Evolutionary conservation across 1,284 basidiomycete genomes (phyloP), one percentile per base, ranked within the genome.

Genomic region (Retiboletus flavoniger): DNA sequence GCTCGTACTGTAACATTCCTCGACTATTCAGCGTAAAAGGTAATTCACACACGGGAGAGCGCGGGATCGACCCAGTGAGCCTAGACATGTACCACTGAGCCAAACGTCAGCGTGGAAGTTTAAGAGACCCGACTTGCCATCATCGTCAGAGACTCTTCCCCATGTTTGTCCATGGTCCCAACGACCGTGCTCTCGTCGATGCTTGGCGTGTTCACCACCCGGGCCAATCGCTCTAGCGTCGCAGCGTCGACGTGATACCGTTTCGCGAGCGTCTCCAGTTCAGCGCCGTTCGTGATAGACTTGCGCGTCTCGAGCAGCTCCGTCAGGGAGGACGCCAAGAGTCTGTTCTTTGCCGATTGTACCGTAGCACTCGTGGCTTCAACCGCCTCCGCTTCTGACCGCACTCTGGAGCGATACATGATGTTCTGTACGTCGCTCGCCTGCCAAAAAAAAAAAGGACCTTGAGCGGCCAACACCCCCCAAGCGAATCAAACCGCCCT

Each of bases 191-290:
- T 73, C 40, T 78, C 78, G 36, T 81, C 77, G 7, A 89, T 75
- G 65, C 84, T 90, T 4, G 89, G 88, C 52, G 82, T 88, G 67
- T 81, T 93, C 61, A 93, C 80, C 69, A 79, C 82, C 46, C 76
- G 72, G 29, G 82, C 75, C 26, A 95, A 62, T 13, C 70, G 78
- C 47, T 83, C 77, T 51, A 94, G 65, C 54, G 75, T 81, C 19
- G 72, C 73, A 2, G 74, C 59, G 47, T 87, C 84, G 19, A 95
- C 71, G 7, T 76, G 81, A 67, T 85, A 87, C 62, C 77, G 75
- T 50, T 71, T 69, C 48, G 82, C 81, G 9, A 89, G 70, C 31
- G 70, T 66, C 38, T 78, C 74, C 3, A 86, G 63, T 19, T 61
- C 60, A 5, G 41, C 47, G 10, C 3, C 1, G 42, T 47, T 55